Evolutionary conservation across 2,329 filamentous ascomycete genomes (phyloP), one percentile per base, ranked within the genome.

Genomic region (Bipolaris gigantea): DNA sequence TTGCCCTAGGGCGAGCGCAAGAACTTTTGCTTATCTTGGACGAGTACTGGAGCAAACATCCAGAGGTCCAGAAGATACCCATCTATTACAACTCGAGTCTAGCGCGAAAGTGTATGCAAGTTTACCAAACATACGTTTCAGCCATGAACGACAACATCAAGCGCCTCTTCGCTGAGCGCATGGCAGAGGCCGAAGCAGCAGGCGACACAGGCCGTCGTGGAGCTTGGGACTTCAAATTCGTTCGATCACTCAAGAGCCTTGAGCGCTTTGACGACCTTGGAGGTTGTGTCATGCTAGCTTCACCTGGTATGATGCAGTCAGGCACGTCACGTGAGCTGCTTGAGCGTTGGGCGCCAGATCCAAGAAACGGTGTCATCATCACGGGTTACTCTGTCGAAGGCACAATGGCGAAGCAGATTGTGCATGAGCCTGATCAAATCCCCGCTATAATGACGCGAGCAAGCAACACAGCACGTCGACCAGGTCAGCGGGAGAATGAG

Each of bases 81-180:
- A 97, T 99, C 58, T 99, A 97, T 79, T 99, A 97, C 74, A 95
- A 95, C 50, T 94, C 90, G 66, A 96, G 96, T 67, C 84, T 97
- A 38, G 94, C 94, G 1, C 83, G 93, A 59, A 94, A 96, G 75
- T 99, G 94, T 77, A 99, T 99, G 94, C 85, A 97, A 27, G 92
- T 97, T 3, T 99, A 99, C 72, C 94, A 97, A 73, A 99, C 94
- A 1, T 99, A 97, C 68, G 91, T 97, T 44, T 91, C 92, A 44
- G 92, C 92, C 50, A 99, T 99, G 94, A 99, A 99, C 73, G 93
- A 97, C 70, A 97, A 97, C 67, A 97, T 99, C 79, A 97, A 96
- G 74, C 85, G 90, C 10, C 83, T 96, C n/a, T 97, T 97, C 76
- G 84, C 89, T 48, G 92, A 95, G 74, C 86, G 91, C 43, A 95